Evolutionary conservation across 495 filamentous ascomycete species (phyloP).

Genomic region (Hypoxylon fuscum): DNA sequence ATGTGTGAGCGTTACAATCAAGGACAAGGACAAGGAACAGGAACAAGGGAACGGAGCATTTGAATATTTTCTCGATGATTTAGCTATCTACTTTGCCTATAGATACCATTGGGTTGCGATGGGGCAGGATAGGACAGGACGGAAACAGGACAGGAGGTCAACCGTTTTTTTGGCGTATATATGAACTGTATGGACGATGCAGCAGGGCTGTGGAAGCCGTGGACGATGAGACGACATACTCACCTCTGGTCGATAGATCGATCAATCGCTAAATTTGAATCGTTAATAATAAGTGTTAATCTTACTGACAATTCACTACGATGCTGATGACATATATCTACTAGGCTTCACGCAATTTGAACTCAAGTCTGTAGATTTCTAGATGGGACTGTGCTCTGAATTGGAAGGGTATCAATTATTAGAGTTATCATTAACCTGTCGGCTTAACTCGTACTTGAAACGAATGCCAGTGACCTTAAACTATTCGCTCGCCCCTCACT

Average conservation of each 20-base stretch:
- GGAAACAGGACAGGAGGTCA: background rate
- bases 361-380: no score
- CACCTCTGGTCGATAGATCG: conserved; percentile 22
- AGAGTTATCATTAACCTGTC: background rate
- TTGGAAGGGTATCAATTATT: background rate
- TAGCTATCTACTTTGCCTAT: background rate
- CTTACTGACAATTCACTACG: background rate
- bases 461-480: background rate
- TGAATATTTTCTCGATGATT: background rate
- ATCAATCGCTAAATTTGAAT: conserved; percentile 23
- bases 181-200: background rate
- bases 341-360: no score
- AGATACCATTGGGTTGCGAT: conserved; percentile 22
- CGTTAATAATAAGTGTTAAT: conserved; percentile 27
- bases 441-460: background rate
- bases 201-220: background rate
- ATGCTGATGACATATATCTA: no score
- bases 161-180: background rate
- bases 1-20: background rate
- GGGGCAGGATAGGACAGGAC: background rate
- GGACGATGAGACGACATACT: conserved; percentile 19
- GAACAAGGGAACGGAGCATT: background rate
- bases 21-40: background rate
- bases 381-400: background rate
- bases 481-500: no score